Conservation (phyloP, 306 rosid genomes). For the Astragalus glycyphyllos region DNA sequence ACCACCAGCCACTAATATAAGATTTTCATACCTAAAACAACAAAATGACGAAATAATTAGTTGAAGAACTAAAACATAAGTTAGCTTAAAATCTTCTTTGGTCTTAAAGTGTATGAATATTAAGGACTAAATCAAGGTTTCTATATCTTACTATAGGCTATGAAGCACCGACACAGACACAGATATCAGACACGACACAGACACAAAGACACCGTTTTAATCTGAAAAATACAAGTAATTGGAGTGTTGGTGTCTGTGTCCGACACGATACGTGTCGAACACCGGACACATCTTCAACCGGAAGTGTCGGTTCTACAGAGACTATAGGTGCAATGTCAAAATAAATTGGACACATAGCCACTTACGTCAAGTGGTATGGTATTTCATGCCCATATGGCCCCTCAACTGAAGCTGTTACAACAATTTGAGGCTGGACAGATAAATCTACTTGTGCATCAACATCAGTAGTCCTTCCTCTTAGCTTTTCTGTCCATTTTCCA, state of each 20-base stretch:
- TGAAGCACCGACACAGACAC: too few relatives aligned
- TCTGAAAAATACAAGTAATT: too few relatives aligned
- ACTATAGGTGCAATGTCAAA: constrained; percentile 8
- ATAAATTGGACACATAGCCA: constrained; percentile 23
- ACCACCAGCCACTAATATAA: constrained; percentile 92
- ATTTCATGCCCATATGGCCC: constrained; percentile 95
- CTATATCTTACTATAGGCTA: neutral
- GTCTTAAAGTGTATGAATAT: constrained; percentile 13
- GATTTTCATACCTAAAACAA: constrained; percentile 80
- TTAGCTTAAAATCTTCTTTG: constrained; percentile 2
- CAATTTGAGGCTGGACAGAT: constrained; percentile 36
- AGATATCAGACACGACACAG: too few relatives aligned
- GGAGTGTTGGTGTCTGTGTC: too few relatives aligned
- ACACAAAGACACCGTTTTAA: too few relatives aligned
- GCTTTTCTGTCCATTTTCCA: constrained; percentile 78
- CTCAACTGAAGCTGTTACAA: constrained; percentile 78
- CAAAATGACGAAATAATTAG: constrained; percentile 29
- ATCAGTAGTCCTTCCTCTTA: constrained; percentile 57
- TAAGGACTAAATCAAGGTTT: constrained; percentile 13
- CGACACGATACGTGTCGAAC: too few relatives aligned
- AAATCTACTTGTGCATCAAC: constrained; percentile 44
- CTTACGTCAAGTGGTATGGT: constrained; percentile 87
- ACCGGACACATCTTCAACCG: too few relatives aligned
- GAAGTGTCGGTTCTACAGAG: too few relatives aligned
- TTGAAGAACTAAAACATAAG: constrained; percentile 23